Evolutionary conservation across 805 yeast genomes (phyloP).

Genomic region (Metschnikowia chrysomelidarum): DNA sequence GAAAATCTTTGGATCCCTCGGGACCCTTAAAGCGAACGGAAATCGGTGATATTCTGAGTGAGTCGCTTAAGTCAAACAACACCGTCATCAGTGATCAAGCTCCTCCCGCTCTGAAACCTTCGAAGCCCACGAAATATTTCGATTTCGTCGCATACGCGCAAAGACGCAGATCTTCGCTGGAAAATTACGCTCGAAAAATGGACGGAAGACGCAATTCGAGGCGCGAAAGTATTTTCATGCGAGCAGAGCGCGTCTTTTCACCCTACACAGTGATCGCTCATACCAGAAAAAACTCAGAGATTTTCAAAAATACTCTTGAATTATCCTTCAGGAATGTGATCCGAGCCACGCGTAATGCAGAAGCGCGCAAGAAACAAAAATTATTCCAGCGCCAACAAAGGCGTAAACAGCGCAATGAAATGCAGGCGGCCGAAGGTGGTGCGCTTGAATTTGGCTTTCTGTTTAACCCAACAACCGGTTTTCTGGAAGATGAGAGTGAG

Average conservation of each 20-base stretch:
- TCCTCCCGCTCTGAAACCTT: neutral
- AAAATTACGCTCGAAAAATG: slow-evolving; percentile 24
- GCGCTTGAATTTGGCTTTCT: slow-evolving; percentile 32
- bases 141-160: slow-evolving; percentile 60
- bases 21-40: no score
- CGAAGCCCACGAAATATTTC: slow-evolving; percentile 25
- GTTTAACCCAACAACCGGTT: slow-evolving; percentile 24
- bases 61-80: no score
- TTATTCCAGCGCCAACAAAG: slow-evolving; percentile 19
- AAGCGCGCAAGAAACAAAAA: slow-evolving; percentile 13
- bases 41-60: neutral
- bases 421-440: slow-evolving; percentile 32
- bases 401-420: slow-evolving; percentile 24
- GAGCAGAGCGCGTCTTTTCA: slow-evolving; percentile 38
- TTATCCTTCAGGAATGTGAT: slow-evolving; percentile 33
- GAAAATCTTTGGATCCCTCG: no score
- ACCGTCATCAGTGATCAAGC: no score
- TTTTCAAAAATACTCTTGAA: slow-evolving; percentile 23
- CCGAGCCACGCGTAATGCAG: slow-evolving; percentile 30
- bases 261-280: slow-evolving; percentile 31
- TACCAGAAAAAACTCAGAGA: slow-evolving; percentile 22
- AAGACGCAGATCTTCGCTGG: slow-evolving; percentile 41
- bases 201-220: slow-evolving; percentile 22
- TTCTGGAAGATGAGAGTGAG: slow-evolving; percentile 21
- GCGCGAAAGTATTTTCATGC: slow-evolving; percentile 30